phyloP scores from a whole-genome alignment of 2,329 filamentous ascomycete genomes.

The Phaeosphaeria sp. region DNA sequence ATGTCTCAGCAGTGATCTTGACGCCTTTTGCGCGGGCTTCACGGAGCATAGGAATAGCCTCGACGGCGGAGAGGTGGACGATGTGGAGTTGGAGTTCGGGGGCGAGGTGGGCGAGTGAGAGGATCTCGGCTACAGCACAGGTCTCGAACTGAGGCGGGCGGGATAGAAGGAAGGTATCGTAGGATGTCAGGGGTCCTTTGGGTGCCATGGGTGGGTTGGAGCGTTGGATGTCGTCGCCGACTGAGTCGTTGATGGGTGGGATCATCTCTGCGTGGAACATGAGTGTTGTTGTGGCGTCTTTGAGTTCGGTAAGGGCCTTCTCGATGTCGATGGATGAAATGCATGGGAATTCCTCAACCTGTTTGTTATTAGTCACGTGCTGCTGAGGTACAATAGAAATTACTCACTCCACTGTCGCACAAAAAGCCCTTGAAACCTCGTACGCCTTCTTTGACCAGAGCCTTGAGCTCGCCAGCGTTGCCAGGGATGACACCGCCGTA shows the following conservation, averaged over 20 bases:
- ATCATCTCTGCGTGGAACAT: slow-evolving; percentile 99
- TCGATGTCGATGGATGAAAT: slow-evolving; percentile 81
- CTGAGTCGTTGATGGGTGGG: slow-evolving; percentile 80
- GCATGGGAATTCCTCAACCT: slow-evolving; percentile 96
- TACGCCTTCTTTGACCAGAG: slow-evolving; percentile 83
- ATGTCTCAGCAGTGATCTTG: slow-evolving; percentile 92
- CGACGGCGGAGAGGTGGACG: slow-evolving; percentile 88
- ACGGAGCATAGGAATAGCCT: slow-evolving; percentile 82
- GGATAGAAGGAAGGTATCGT: slow-evolving; percentile 90
- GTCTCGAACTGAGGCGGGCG: slow-evolving; percentile 90
- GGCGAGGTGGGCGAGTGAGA: slow-evolving; percentile 80
- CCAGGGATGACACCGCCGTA: slow-evolving; percentile 95
- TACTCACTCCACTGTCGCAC: slow-evolving; percentile 90
- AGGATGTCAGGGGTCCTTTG: slow-evolving; percentile 74
- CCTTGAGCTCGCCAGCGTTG: slow-evolving; percentile 79
- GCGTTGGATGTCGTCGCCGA: slow-evolving; percentile 76
- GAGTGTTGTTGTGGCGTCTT: slow-evolving; percentile 82
- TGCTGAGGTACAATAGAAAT: not conserved
- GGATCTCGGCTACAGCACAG: slow-evolving; percentile 85
- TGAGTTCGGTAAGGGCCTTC: slow-evolving; percentile 80
- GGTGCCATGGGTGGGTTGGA: slow-evolving; percentile 75
- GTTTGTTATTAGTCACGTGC: slow-evolving; percentile 25
- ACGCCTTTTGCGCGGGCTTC: slow-evolving; percentile 75
- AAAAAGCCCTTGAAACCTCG: slow-evolving; percentile 97
- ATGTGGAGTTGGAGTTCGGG: slow-evolving; percentile 89